These are phyloP conservation scores for Beauveria scarabaeidicola DNA, from an alignment of 2,329 filamentous ascomycete genomes.

Conservation along the genomic window DNA sequence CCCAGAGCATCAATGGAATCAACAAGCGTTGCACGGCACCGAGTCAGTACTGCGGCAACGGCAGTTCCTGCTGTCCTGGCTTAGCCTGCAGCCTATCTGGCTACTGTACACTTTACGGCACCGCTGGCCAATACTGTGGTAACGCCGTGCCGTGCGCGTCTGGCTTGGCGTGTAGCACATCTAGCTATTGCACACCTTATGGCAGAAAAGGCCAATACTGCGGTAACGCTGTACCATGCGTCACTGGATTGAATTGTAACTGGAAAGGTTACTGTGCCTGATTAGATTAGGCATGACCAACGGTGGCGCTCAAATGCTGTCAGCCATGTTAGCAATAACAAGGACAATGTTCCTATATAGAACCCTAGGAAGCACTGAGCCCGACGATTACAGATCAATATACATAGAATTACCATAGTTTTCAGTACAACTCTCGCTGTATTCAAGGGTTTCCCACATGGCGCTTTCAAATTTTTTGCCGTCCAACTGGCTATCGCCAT, in stretches of 20 bases:
- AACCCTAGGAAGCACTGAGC: too few relatives aligned
- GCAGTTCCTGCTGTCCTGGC: not conserved
- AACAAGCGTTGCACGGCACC: not conserved
- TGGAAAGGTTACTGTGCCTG: not conserved
- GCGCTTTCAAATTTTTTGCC: too few relatives aligned
- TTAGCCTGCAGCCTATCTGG: not conserved
- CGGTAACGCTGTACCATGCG: not conserved
- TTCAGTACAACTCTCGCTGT: too few relatives aligned
- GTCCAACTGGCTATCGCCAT: too few relatives aligned
- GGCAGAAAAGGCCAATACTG: not conserved
- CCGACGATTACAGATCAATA: too few relatives aligned
- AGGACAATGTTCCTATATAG: too few relatives aligned
- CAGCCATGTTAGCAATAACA: too few relatives aligned
- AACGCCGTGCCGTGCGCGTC: conserved; percentile 21
- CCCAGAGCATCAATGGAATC: not conserved
- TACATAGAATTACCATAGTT: too few relatives aligned
- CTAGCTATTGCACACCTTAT: not conserved
- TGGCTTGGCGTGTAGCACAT: not conserved
- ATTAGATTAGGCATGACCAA: not conserved
- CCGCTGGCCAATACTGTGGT: conserved; percentile 32
- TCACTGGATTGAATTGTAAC: not conserved
- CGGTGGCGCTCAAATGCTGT: not conserved
- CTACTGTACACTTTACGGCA: conserved; percentile 32
- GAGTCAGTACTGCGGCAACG: not conserved
- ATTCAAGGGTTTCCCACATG: too few relatives aligned